A percentile compares a stretch with the other conserved stretches of the same genome.
phyloP scores from a whole-genome alignment of 1,284 basidiomycete genomes.

The Tremellales sp. region DNA sequence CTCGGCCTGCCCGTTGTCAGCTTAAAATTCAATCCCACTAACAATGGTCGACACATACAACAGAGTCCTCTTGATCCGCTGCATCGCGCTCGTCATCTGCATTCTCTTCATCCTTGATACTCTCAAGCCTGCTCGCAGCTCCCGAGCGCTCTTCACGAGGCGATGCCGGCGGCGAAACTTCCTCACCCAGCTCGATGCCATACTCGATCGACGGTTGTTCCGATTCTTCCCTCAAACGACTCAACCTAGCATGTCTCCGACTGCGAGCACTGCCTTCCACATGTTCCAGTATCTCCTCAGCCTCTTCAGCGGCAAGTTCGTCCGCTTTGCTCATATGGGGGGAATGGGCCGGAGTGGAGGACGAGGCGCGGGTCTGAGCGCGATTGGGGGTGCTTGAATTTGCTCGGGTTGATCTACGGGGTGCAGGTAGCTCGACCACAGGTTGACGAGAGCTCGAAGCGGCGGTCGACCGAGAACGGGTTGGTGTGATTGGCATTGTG shows the following conservation, averaged over 20 bases:
- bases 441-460: too few relatives aligned
- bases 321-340: conserved; percentile 25
- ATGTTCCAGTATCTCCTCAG: conserved; percentile 12
- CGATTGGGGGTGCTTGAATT: too few relatives aligned
- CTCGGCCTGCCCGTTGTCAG: background rate
- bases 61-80: conserved; percentile 2
- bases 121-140: too few relatives aligned
- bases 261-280: conserved; percentile 13
- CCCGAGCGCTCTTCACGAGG: too few relatives aligned
- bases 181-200: conserved; percentile 4
- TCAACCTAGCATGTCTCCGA: conserved; percentile 13
- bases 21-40: background rate
- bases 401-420: background rate
- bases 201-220: conserved; percentile 1
- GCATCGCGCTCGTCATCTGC: background rate
- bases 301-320: conserved; percentile 30
- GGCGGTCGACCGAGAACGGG: too few relatives aligned
- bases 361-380: too few relatives aligned
- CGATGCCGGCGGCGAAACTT: too few relatives aligned
- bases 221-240: conserved; percentile 8
- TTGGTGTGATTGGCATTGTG: too few relatives aligned
- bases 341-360: background rate
- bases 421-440: background rate
- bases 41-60: too few relatives aligned
- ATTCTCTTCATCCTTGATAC: background rate